Conservation (phyloP, 1,284 basidiomycete species). For the Sporisorium graminicola region DNA sequence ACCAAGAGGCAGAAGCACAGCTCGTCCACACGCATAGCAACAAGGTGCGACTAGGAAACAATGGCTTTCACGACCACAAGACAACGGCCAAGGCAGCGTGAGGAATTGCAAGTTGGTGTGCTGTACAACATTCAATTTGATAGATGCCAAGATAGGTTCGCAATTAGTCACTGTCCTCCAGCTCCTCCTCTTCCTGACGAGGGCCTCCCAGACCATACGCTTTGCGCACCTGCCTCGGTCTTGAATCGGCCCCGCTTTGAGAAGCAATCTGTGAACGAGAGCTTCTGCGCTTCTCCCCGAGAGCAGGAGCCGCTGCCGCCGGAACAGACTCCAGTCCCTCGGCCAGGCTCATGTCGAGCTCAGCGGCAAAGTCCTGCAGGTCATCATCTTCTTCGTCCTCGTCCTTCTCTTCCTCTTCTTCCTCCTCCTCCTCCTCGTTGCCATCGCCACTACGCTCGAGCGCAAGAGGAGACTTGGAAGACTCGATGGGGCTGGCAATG, state of each 20-base stretch:
- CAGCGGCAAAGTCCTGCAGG: conserved; percentile 49
- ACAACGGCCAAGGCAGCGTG: no score
- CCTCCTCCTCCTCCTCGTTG: neutral
- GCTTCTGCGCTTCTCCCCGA: conserved; percentile 28
- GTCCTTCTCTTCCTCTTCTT: neutral
- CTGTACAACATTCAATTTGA: no score
- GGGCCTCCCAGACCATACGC: conserved; percentile 48
- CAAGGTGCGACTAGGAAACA: no score
- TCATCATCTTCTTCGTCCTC: conserved; percentile 43
- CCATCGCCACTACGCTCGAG: neutral
- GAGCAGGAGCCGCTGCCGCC: neutral
- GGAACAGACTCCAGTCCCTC: conserved; percentile 25
- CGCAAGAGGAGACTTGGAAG: conserved; percentile 3
- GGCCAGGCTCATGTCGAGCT: conserved; percentile 48
- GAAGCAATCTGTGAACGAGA: conserved; percentile 4
- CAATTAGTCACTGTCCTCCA: conserved; percentile 45
- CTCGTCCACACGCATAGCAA: neutral
- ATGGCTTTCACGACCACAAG: no score
- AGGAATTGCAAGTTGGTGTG: no score
- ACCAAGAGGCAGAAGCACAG: neutral
- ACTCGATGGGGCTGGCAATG: conserved; percentile 14
- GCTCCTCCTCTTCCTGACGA: conserved; percentile 47
- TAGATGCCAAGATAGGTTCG: no score
- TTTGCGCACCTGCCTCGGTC: conserved; percentile 26
- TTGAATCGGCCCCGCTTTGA: neutral